Evolutionary conservation across 1,284 basidiomycete genomes (phyloP), one percentile per base, ranked within the genome.

Genomic region (Trametes pubescens): DNA sequence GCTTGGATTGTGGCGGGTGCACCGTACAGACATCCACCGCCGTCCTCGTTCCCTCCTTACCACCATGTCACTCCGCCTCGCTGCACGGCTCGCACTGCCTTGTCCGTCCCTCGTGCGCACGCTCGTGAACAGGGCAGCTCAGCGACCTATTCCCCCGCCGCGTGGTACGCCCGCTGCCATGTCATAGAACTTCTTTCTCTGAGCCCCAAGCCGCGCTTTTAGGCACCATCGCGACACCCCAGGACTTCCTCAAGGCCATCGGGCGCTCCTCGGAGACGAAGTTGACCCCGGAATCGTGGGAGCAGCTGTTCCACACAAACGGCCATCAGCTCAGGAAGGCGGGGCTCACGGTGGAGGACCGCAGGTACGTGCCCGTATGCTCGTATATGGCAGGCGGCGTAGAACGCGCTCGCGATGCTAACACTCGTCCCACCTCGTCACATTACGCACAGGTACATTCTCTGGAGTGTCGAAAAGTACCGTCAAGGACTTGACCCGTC

Each of bases 401-500:
- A 48, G 22, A 51, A 48, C 40, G 44, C 29, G 44, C 29, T 14
- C 18, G 24, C 29, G 29, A 22, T 53, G 32, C 38, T 40, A 18
- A 40, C 57, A 37, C 24, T 46, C 29, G 14, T 49, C 29, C 29
- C 24, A 26, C 16, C 51, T 4, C 26, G 44, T 29, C 46, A 35
- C 37, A 26, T 24, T 54, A 47, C 51, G n/a, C 4, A 38, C 66
- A 93, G 91, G 71, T 94, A 93, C 71, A 85, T 93, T 64, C 77
- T 94, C 18, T 94, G 92, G 92, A 88, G 89, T 67, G 87, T 93
- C 85, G 87, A 92, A 72, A 93, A 91, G 72, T 94, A 84, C 75
- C 82, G 91, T 40, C 81, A 82, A 63, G 87, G 86, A 1, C 69
- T 81, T 43, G 77, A 85, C 0, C 80, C 90, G 2, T 71, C 78